Evolutionary conservation across 495 filamentous ascomycete genomes (phyloP).

Genomic region (Xylaria palmicola): DNA sequence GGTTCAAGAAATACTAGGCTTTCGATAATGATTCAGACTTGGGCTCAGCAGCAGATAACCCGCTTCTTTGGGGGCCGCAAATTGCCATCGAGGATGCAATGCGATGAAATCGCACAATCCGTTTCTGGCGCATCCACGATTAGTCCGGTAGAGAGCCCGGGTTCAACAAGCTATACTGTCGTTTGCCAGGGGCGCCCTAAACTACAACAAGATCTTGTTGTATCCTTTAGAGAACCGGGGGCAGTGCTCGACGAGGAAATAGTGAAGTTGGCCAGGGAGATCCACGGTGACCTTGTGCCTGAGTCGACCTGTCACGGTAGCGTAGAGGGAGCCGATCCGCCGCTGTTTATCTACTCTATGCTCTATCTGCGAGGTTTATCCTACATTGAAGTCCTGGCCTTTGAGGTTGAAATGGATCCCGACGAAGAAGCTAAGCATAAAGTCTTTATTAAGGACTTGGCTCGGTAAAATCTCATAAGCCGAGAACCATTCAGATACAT

Average conservation of each 20-base stretch:
- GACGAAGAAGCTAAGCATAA: constrained; percentile 26
- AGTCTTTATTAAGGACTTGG: constrained; percentile 24
- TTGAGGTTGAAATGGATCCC: constrained; percentile 23
- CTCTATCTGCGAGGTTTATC: constrained; percentile 29
- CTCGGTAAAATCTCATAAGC: constrained; percentile 16
- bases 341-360: constrained; percentile 32
- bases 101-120: constrained; percentile 28
- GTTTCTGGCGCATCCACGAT: constrained; percentile 26
- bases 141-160: constrained; percentile 26
- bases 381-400: constrained; percentile 28
- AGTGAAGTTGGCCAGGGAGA: constrained; percentile 23
- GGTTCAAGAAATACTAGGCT: neutral
- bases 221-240: constrained; percentile 29
- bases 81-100: constrained; percentile 25
- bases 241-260: constrained; percentile 18
- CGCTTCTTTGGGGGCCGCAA: constrained; percentile 27
- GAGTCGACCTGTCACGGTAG: constrained; percentile 25
- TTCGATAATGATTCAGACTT: constrained; percentile 12
- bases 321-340: constrained; percentile 28
- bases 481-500: constrained; percentile 8
- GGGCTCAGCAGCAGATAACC: constrained; percentile 19
- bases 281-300: constrained; percentile 32
- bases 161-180: constrained; percentile 34
- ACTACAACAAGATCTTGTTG: constrained; percentile 21
- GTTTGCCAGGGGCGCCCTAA: constrained; percentile 23